These are phyloP conservation scores for Leishmania martiniquensis DNA, from an alignment of 208 protist genomes.

Conservation along the genomic window DNA sequence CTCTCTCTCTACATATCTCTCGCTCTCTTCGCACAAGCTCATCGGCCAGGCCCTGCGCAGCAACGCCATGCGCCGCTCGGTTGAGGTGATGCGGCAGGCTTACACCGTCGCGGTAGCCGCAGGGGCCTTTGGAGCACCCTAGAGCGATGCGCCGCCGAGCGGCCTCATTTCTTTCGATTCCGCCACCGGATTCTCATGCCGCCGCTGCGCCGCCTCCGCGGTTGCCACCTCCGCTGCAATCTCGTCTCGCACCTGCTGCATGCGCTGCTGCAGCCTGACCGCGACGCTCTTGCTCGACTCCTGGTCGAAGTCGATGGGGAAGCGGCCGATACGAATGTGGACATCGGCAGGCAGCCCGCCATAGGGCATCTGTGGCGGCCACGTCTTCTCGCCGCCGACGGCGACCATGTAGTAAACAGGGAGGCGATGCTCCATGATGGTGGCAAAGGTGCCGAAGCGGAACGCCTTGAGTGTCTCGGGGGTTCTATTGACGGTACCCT, in stretches of 20 bases:
- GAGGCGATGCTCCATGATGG: slow-evolving; percentile 52
- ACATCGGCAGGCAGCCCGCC: slow-evolving; percentile 59
- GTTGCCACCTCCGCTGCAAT: slow-evolving; percentile 24
- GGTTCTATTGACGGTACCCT: slow-evolving; percentile 65
- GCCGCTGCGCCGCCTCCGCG: not conserved
- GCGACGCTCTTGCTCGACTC: slow-evolving; percentile 33
- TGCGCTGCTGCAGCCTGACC: slow-evolving; percentile 28
- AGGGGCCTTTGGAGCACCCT: not conserved
- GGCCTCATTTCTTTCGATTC: not conserved
- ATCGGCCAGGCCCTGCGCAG: not conserved
- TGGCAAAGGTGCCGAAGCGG: slow-evolving; percentile 63
- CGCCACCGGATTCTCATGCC: not conserved
- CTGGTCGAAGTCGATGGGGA: slow-evolving; percentile 39
- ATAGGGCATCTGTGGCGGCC: slow-evolving; percentile 35
- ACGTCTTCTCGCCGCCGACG: slow-evolving; percentile 54
- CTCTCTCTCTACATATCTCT: too few species aligned
- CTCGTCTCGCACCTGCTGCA: slow-evolving; percentile 47
- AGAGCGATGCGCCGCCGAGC: not conserved
- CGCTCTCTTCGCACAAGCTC: not conserved
- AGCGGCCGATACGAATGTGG: slow-evolving; percentile 36
- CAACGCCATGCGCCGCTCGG: not conserved
- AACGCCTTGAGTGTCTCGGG: slow-evolving; percentile 47
- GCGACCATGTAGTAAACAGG: slow-evolving; percentile 54
- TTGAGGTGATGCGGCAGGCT: not conserved
- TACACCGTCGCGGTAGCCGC: not conserved